Percentiles rank a stretch among this genome's conserved stretches.
phyloP scores from a whole-genome alignment of 2,329 filamentous ascomycete genomes.

The Sporothrix phasma region DNA sequence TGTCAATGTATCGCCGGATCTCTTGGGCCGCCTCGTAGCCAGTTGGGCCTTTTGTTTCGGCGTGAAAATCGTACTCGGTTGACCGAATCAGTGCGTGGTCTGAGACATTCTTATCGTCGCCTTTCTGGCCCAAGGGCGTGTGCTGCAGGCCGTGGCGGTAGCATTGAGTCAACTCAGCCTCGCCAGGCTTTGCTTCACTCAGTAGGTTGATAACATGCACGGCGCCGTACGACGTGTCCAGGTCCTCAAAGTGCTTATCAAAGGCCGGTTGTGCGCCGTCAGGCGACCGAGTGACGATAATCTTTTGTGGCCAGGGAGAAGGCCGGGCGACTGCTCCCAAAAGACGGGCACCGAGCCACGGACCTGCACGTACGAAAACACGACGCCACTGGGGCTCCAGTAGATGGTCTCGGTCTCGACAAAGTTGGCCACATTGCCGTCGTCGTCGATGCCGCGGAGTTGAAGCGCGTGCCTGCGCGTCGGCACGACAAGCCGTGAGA shows the following conservation, averaged over 20 bases:
- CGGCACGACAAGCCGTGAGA: slow-evolving; percentile 85
- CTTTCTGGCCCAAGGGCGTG: slow-evolving; percentile 54
- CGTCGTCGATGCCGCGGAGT: slow-evolving; percentile 94
- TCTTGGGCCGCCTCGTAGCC: slow-evolving; percentile 87
- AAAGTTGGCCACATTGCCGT: slow-evolving; percentile 95
- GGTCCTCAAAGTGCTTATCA: slow-evolving; percentile 83
- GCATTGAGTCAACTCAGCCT: slow-evolving; percentile 69
- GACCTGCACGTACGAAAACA: slow-evolving; percentile 90
- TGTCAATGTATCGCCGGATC: slow-evolving; percentile 67
- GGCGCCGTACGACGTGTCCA: slow-evolving; percentile 78
- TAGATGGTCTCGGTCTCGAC: slow-evolving; percentile 96
- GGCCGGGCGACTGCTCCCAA: slow-evolving; percentile 86
- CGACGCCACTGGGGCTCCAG: slow-evolving; percentile 65
- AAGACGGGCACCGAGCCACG: slow-evolving; percentile 91
- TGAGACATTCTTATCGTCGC: slow-evolving; percentile 39
- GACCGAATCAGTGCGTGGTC: slow-evolving; percentile 68
- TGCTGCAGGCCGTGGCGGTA: slow-evolving; percentile 70
- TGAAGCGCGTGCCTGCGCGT: slow-evolving; percentile 89
- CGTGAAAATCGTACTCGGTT: slow-evolving; percentile 94
- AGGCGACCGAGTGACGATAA: slow-evolving; percentile 74
- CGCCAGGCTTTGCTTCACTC: slow-evolving; percentile 79
- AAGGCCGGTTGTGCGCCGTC: slow-evolving; percentile 93
- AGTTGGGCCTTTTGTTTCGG: slow-evolving; percentile 74
- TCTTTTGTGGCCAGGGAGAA: slow-evolving; percentile 89
- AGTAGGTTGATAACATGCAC: slow-evolving; percentile 89